Base-by-base conservation (phyloP, 768 basidiomycete species). In the Hericium rajendrae region DNA sequence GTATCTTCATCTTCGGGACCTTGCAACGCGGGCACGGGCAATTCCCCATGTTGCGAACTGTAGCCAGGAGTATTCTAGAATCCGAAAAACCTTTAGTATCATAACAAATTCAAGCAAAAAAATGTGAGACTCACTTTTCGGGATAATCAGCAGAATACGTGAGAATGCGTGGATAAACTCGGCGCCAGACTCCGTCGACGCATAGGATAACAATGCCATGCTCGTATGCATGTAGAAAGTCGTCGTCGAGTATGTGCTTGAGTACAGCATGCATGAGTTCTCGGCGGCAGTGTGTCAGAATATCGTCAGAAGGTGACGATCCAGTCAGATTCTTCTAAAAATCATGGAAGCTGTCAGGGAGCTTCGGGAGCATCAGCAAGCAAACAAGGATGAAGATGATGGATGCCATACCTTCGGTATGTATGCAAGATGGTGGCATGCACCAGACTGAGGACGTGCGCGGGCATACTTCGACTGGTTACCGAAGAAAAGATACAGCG, bases 371-470 rank as follows among this genome's bases (percentile, higher is more conserved):
- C 38, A 6, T 16, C 48, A 22, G 13, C 18, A 26, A 26, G 20
- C 1, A 32, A 8, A 12, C 50, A 51, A 26, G 18, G 22, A 28
- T n/a, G 13, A n/a, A n/a, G n/a, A n/a, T n/a, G n/a, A n/a, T n/a
- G n/a, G n/a, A n/a, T n/a, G n/a, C n/a, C n/a, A n/a, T n/a, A 77
- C 74, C 15, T 66, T 64, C 0, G 75, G 76, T 22, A 80, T 69
- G 61, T 77, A 78, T 8, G 73, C 76, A 5, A 76, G 12, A 59
- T 76, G 75, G 57, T 77, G 72, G 16, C 66, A 64, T 1, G 74
- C 69, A 15, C 64, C 58, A 1, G 68, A 65, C 20, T 60, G 64
- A 2, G 72, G 73, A 8, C 63, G 59, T 8, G 58, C 60, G 0
- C 68, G 65, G 4, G 64, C 56, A 49, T 76, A 77, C 62, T 79